A percentile compares a stretch with the other conserved stretches of the same genome.
Conservation (phyloP, 2,329 filamentous ascomycete genomes). For the Cytospora paraplurivora region DNA sequence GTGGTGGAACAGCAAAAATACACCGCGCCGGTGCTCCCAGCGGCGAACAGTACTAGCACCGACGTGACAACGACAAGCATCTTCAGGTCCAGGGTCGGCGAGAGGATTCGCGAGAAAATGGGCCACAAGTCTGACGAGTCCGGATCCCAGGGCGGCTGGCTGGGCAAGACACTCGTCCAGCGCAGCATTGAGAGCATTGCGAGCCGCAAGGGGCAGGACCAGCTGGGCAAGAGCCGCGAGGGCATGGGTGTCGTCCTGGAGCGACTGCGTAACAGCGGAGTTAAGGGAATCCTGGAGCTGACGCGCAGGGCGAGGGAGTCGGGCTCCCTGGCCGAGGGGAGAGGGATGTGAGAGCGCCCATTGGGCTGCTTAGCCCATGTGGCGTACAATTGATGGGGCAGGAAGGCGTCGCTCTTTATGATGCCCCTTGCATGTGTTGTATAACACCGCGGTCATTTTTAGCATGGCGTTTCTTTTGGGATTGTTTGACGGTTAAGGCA, state of each 20-base stretch:
- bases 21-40: constrained; percentile 41
- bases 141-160: constrained; percentile 40
- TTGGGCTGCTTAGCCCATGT: not conserved
- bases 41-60: constrained; percentile 48
- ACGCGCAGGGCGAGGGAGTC: constrained; percentile 48
- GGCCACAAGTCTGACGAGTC: constrained; percentile 44
- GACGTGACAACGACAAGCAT: constrained; percentile 74
- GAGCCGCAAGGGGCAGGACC: constrained; percentile 74
- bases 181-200: constrained; percentile 79
- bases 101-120: constrained; percentile 61
- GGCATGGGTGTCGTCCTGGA: constrained; percentile 83
- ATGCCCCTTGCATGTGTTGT: constrained; percentile 12
- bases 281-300: constrained; percentile 60
- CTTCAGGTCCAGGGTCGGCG: constrained; percentile 71
- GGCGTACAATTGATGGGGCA: not conserved
- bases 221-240: constrained; percentile 77
- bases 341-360: constrained; percentile 14
- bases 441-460: constrained; percentile 15
- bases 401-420: not conserved
- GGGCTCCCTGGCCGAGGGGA: constrained; percentile 22
- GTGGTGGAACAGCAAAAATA: constrained; percentile 78
- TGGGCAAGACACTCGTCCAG: constrained; percentile 60
- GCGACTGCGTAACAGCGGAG: constrained; percentile 60
- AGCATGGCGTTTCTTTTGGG: constrained; percentile 28
- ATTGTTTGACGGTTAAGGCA: constrained; percentile 3